phyloP scores from a whole-genome alignment of 2,329 filamentous ascomycete species.

The Escovopsis sp. region DNA sequence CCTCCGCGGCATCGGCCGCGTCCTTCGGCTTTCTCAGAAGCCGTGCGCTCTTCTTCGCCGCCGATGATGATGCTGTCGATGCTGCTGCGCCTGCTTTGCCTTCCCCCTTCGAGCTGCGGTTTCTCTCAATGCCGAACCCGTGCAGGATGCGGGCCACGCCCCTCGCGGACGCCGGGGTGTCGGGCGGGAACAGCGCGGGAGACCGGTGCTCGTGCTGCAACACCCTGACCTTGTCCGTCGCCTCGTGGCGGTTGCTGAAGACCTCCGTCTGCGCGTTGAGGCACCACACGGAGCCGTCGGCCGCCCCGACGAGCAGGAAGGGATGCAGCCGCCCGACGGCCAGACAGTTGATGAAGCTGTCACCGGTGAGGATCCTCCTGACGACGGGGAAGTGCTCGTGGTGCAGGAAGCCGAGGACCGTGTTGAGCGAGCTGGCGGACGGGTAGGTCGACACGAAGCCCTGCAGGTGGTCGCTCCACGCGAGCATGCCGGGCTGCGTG shows the following conservation, averaged over 20 bases:
- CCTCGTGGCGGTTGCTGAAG: slow-evolving; percentile 18
- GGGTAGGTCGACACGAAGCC: slow-evolving; percentile 39
- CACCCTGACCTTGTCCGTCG: slow-evolving; percentile 22
- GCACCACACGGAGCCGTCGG: slow-evolving; percentile 37
- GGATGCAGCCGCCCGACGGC: slow-evolving; percentile 35
- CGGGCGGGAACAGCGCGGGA: slow-evolving; percentile 13
- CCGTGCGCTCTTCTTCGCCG: slow-evolving; percentile 21
- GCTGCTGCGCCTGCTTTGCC: too few relatives aligned
- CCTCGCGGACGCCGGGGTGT: slow-evolving; percentile 17
- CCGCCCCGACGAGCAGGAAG: slow-evolving; percentile 35
- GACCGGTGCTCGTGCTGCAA: slow-evolving; percentile 40
- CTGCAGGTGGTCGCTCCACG: slow-evolving; percentile 39
- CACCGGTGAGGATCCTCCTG: slow-evolving; percentile 34
- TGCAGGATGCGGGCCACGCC: slow-evolving; percentile 36
- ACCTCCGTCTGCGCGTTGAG: slow-evolving; percentile 24
- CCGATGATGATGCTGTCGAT: too few relatives aligned
- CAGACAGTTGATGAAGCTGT: slow-evolving; percentile 35
- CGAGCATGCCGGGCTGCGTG: slow-evolving; percentile 36
- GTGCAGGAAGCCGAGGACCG: slow-evolving; percentile 36
- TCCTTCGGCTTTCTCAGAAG: slow-evolving; percentile 21
- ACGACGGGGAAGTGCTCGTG: slow-evolving; percentile 36
- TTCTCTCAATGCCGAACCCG: slow-evolving; percentile 34
- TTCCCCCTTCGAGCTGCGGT: slow-evolving; percentile 28
- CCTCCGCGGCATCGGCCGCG: slow-evolving; percentile 14
- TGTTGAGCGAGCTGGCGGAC: slow-evolving; percentile 36